phyloP scores from a whole-genome alignment of 495 filamentous ascomycete genomes.

The Lasiosphaeria ovina region DNA sequence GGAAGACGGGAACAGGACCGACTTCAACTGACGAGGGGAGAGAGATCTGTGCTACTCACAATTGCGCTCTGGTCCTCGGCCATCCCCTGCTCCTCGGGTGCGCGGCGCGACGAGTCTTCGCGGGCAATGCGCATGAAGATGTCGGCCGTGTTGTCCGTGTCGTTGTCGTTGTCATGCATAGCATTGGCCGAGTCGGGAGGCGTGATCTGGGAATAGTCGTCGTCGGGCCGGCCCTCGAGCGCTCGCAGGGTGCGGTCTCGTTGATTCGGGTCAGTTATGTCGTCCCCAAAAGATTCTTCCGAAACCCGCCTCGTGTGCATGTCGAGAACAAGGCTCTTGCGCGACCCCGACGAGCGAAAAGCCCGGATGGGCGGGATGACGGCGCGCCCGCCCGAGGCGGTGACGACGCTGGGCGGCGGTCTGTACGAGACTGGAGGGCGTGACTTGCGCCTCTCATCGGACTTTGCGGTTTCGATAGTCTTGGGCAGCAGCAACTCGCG shows the following conservation, averaged over 20 bases:
- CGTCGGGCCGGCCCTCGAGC: constrained; percentile 43
- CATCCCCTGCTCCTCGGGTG: constrained; percentile 25
- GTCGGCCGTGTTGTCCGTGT: constrained; percentile 50
- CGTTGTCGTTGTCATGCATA: constrained; percentile 39
- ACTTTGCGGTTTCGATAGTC: constrained; percentile 24
- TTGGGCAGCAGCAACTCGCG: constrained; percentile 41
- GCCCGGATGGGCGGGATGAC: constrained; percentile 48
- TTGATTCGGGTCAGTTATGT: constrained; percentile 40
- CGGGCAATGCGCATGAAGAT: constrained; percentile 53
- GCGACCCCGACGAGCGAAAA: constrained; percentile 50
- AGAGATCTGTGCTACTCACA: constrained; percentile 35
- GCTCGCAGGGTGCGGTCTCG: constrained; percentile 50
- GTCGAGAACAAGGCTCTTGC: constrained; percentile 48
- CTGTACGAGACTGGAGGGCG: constrained; percentile 47
- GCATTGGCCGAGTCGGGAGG: constrained; percentile 41
- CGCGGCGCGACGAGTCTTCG: constrained; percentile 44
- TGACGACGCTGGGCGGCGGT: constrained; percentile 28
- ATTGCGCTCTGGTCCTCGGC: constrained; percentile 36
- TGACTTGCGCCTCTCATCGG: constrained; percentile 41
- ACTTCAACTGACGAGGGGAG: background rate
- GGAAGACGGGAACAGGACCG: no score
- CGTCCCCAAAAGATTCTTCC: constrained; percentile 38
- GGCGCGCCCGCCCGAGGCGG: constrained; percentile 25
- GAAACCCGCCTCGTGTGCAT: constrained; percentile 39
- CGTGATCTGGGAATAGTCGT: constrained; percentile 39